These are phyloP conservation scores for Scheffersomyces lignosus DNA, from an alignment of 805 yeast species.

Conservation along the genomic window DNA sequence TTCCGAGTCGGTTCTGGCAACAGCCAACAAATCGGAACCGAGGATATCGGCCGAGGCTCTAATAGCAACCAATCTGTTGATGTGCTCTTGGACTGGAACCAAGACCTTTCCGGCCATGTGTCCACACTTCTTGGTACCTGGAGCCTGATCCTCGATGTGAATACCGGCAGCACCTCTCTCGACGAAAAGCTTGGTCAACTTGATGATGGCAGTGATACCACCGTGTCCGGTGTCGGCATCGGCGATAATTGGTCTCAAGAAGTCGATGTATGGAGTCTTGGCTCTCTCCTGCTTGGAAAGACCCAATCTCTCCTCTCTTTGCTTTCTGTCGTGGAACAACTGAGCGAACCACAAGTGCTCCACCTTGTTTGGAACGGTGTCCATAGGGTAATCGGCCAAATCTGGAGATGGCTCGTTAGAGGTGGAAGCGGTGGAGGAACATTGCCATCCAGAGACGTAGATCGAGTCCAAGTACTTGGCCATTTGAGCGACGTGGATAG, in stretches of 20 bases:
- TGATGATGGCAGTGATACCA: conserved; percentile 94
- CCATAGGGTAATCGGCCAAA: conserved; percentile 97
- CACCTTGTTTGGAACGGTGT: conserved; percentile 97
- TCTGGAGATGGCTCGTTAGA: conserved; percentile 98
- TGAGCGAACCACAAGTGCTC: conserved; percentile 97
- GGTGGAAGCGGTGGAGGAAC: conserved; percentile 95
- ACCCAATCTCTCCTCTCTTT: conserved; percentile 77
- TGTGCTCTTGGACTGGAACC: conserved; percentile 97
- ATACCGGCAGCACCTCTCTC: conserved; percentile 99
- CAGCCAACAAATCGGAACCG: conserved; percentile 80
- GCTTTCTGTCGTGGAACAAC: conserved; percentile 95
- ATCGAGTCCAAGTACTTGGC: conserved; percentile 90
- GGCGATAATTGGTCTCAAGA: conserved; percentile 90
- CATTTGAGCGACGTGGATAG: conserved; percentile 95
- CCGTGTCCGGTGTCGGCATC: conserved; percentile 99
- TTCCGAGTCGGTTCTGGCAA: conserved; percentile 97
- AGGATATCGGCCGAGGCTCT: conserved; percentile 94
- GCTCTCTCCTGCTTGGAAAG: conserved; percentile 64
- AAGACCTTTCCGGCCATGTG: conserved; percentile 99
- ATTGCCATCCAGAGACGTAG: conserved; percentile 98
- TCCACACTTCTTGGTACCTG: conserved; percentile 98
- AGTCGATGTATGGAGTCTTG: conserved; percentile 75
- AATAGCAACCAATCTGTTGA: conserved; percentile 89
- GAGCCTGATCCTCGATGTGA: conserved; percentile 98
- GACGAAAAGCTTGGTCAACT: conserved; percentile 91